Conservation (phyloP, 1,284 basidiomycete genomes). For the Entoloma clypeatum region DNA sequence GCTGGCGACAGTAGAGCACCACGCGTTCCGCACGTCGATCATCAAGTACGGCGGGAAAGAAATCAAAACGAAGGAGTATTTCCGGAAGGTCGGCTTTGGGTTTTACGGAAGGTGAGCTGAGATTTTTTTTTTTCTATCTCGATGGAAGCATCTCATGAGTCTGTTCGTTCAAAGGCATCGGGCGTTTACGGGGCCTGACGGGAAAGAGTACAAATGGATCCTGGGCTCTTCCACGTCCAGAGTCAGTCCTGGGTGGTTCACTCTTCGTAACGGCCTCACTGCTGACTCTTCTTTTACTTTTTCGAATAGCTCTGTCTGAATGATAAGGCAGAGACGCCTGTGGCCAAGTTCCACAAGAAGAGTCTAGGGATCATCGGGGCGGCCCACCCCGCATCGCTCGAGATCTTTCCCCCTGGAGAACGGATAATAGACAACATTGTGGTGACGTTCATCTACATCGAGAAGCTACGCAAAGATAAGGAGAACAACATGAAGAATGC, state of each 20-base stretch:
- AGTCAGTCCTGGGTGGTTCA: background rate
- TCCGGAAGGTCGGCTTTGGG: background rate
- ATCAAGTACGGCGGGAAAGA: background rate
- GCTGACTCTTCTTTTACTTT: too few species aligned
- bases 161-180: background rate
- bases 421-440: constrained; percentile 34
- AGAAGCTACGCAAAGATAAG: constrained; percentile 30
- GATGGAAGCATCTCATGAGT: too few species aligned
- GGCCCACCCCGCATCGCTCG: constrained; percentile 26
- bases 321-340: too few species aligned
- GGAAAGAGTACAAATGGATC: background rate
- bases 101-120: background rate
- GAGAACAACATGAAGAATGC: too few species aligned
- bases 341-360: constrained; percentile 8
- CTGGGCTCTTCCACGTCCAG: background rate
- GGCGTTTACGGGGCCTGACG: background rate
- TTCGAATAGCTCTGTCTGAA: too few species aligned
- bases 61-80: background rate
- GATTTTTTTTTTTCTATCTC: too few species aligned
- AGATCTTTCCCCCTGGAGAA: constrained; percentile 31
- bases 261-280: too few species aligned
- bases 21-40: background rate
- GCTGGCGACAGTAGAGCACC: background rate
- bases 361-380: constrained; percentile 20
- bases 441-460: constrained; percentile 38